These are phyloP conservation scores for Aspergillus texensis DNA, from an alignment of 2,329 filamentous ascomycete species.

Conservation along the genomic window DNA sequence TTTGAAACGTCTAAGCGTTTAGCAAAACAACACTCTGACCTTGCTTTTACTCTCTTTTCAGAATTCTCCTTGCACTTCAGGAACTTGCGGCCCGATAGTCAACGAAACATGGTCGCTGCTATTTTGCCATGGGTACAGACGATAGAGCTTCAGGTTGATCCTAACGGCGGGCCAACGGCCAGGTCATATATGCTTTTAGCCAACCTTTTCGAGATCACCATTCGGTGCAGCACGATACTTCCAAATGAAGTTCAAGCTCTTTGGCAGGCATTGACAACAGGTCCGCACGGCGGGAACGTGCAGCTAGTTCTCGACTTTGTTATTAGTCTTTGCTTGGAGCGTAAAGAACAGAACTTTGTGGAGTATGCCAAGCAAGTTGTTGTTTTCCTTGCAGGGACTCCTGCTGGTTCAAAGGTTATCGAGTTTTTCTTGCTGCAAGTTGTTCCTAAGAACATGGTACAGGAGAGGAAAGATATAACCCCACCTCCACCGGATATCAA, in stretches of 20 bases:
- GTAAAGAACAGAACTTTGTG: conserved; percentile 96
- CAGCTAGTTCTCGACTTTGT: conserved; percentile 95
- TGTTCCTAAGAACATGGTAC: conserved; percentile 94
- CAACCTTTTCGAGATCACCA: conserved; percentile 94
- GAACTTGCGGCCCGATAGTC: conserved; percentile 76
- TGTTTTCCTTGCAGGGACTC: conserved; percentile 88
- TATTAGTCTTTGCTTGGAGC: conserved; percentile 88
- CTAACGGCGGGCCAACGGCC: conserved; percentile 85
- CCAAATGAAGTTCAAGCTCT: conserved; percentile 97
- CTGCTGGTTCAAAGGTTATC: conserved; percentile 83
- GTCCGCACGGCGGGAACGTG: conserved; percentile 90
- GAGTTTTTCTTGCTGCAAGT: conserved; percentile 93
- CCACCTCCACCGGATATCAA: conserved; percentile 68
- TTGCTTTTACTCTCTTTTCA: conserved; percentile 93
- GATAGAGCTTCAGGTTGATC: conserved; percentile 88
- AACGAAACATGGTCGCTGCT: conserved; percentile 91
- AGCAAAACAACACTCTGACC: conserved; percentile 81
- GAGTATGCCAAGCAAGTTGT: conserved; percentile 98
- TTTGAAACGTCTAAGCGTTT: conserved; percentile 94
- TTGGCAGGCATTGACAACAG: conserved; percentile 94
- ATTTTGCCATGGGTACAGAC: conserved; percentile 96
- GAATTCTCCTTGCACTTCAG: conserved; percentile 95
- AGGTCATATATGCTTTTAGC: conserved; percentile 93
- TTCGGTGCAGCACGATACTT: conserved; percentile 81
- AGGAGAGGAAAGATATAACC: conserved; percentile 74